Base-by-base conservation (phyloP, 176 grass and related monocot species). In the Phyllostachys edulis region DNA sequence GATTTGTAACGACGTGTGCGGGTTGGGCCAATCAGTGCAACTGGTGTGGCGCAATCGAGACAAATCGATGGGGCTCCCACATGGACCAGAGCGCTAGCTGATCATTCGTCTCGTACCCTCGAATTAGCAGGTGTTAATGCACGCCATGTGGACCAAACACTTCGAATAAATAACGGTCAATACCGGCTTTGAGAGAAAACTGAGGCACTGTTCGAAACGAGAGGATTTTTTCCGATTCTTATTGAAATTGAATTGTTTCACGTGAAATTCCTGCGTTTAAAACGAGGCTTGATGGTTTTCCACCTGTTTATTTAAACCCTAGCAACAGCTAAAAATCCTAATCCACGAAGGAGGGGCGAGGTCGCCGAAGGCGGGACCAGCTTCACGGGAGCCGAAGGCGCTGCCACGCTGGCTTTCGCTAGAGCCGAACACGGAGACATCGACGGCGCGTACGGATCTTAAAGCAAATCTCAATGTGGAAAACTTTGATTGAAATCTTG, bases 1-100 rank as follows among this genome's bases (percentile, higher is more conserved):
- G 29, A 75, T 51, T 50, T 6, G 70, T 42, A 63, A 37, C 27
- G 80, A 4, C 69, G 49, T 74, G 2, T 46, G 16, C 17, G 4
- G 17, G 71, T 37, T 54, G 9, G 49, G 7, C 55, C 56, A 84
- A 84, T 75, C 4, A 84, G 49, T 75, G 45, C 59, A 54, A 13
- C 59, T 11, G 60, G 9, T 37, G 82, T 55, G 45, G 60, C 21
- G 9, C 42, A 10, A n/a, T 63, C 4, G 68, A 71, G 56, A 73
- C 27, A 51, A 23, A 38, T 63, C 13, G 44, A 27, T 65, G 5
- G 20, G 29, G 11, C 15, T 65, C 42, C 59, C 61, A 36, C 47
- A 6, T 29, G 14, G 44, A 73, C 44, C 24, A 50, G 45, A 3
- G 5, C 23, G 2, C 21, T 29, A 5, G 23, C 24, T 9, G 70